phyloP scores from a whole-genome alignment of 2,329 filamentous ascomycete genomes.

The Beauveria brongniartii region DNA sequence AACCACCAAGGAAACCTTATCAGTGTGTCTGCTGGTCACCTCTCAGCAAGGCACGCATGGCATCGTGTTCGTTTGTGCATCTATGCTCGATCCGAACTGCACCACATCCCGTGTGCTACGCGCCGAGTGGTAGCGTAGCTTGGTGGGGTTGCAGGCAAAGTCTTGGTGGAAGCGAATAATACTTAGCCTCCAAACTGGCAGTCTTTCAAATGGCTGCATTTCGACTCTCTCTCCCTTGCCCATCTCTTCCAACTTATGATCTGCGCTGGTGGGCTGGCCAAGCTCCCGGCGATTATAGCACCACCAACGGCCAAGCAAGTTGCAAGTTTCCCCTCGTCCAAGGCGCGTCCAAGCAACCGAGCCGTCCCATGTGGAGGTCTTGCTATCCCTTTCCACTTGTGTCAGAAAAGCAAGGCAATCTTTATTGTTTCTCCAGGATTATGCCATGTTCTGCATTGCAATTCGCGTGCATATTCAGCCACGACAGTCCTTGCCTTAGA shows the following conservation, averaged over 20 bases:
- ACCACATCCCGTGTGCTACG: neutral
- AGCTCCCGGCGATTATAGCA: neutral
- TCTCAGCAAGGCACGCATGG: neutral
- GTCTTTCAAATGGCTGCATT: neutral
- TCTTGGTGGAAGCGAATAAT: neutral
- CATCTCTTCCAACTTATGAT: neutral
- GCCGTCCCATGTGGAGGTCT: neutral
- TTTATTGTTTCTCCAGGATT: neutral
- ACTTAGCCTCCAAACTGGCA: neutral
- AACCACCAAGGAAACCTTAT: neutral
- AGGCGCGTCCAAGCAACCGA: neutral
- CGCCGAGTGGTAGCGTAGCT: neutral
- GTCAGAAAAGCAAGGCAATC: neutral
- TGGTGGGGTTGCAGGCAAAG: neutral
- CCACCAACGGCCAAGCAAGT: neutral
- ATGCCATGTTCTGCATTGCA: neutral
- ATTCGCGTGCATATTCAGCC: conserved; percentile 3
- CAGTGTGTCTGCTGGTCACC: conserved; percentile 3
- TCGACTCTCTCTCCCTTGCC: neutral
- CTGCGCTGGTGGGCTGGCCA: neutral
- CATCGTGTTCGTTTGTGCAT: neutral
- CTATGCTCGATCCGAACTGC: neutral
- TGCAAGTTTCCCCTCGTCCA: neutral
- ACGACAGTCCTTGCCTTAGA: neutral
- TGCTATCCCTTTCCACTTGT: neutral